Base-by-base conservation (phyloP, 2,329 filamentous ascomycete species). In the Trematosphaeria pertusa region DNA sequence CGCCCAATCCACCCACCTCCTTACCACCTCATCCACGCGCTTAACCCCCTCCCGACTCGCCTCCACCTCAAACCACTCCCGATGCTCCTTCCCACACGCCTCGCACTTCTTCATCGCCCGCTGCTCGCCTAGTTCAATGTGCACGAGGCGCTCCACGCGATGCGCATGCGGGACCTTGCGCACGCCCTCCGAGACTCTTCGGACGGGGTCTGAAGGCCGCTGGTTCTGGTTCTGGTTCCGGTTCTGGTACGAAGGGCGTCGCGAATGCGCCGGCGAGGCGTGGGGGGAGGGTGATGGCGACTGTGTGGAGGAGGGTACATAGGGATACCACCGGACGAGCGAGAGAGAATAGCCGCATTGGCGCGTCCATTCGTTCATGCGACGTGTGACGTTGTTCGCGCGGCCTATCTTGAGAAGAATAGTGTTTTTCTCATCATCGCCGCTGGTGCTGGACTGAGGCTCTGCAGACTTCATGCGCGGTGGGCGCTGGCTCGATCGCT, bases 31-130 rank as follows among this genome's bases (percentile, higher is more conserved):
- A 72, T 89, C 86, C 8, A 89, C 82, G 19, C 65, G 79, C 50
- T 80, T 83, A 3, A 97, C 80, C 0, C 87, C 89, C 20, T 86
- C 80, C 54, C 86, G 82, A 17, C 78, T 86, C 0, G 89, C 89
- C 52, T 89, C 85, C 1, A 97, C 86, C 73, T 95, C 89, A 69
- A 99, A 99, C 93, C 93, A 99, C 75, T 99, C 94, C 41, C 87
- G 79, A 71, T 99, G 94, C 61, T 91, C 87, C 64, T 86, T 86
- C 2, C 91, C 91, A 66, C 94, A 99, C 1, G 85, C 81, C 4
- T 79, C 78, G 63, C 94, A 99, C 41, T 82, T 82, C 14, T 69
- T 85, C 73, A 79, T 85, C 48, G 74, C 85, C 71, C 71, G 75
- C 58, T 79, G 73, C 31, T 78, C 79, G 4, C 79, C 79, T n/a